Conservation (phyloP, 371 early-diverging fungal species). For the Haplosporangium sp. region DNA sequence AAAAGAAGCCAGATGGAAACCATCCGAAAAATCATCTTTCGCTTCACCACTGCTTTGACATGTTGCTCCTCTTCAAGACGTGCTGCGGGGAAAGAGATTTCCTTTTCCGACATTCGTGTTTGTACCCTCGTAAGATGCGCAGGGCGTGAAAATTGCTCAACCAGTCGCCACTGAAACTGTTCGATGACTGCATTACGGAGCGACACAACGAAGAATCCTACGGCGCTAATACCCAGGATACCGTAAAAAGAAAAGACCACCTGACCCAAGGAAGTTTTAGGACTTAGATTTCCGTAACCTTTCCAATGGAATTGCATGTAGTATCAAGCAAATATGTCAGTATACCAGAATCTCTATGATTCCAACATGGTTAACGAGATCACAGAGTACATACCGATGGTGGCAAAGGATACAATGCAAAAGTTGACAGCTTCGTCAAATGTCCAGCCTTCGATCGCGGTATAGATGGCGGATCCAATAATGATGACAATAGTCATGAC, state of each 20-base stretch:
- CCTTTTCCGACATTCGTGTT: slow-evolving; percentile 50
- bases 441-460: slow-evolving; percentile 36
- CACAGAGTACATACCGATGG: slow-evolving; percentile 32
- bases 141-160: slow-evolving; percentile 35
- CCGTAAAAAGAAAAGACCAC: slow-evolving; percentile 47
- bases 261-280: slow-evolving; percentile 22
- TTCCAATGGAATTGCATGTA: slow-evolving; percentile 6
- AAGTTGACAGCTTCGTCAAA: slow-evolving; percentile 54
- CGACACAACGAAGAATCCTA: slow-evolving; percentile 50
- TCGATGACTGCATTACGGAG: slow-evolving; percentile 50
- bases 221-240: slow-evolving; percentile 32
- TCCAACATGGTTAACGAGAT: background rate
- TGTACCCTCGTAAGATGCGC: slow-evolving; percentile 46
- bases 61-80: slow-evolving; percentile 42
- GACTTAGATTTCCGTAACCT: slow-evolving; percentile 51
- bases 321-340: background rate
- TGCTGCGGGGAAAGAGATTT: slow-evolving; percentile 41
- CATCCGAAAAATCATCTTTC: slow-evolving; percentile 48
- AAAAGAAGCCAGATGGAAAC: slow-evolving; percentile 33
- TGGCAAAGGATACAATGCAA: slow-evolving; percentile 54
- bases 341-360: background rate
- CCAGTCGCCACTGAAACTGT: slow-evolving; percentile 54
- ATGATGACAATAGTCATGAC: slow-evolving; percentile 51
- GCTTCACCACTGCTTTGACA: slow-evolving; percentile 43
- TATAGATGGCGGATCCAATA: slow-evolving; percentile 40